These are phyloP conservation scores for Kodamaea derodonti DNA, from an alignment of 1,139 yeast genomes.

Conservation along the genomic window DNA sequence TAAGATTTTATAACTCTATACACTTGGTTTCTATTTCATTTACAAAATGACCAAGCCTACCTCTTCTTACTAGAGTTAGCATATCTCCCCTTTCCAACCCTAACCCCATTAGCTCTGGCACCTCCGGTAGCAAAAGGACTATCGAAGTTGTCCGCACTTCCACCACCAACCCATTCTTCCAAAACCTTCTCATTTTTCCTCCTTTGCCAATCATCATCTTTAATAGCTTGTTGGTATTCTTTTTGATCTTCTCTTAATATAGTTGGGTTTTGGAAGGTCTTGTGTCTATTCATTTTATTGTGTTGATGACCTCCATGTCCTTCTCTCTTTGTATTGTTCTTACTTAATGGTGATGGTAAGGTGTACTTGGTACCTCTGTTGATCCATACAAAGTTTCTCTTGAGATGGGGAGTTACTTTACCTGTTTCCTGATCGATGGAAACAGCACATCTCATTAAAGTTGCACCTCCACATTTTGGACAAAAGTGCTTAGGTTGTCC, in stretches of 20 bases:
- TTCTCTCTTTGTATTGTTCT: slow-evolving; percentile 54
- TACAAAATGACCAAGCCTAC: not conserved
- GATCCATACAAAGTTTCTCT: slow-evolving; percentile 91
- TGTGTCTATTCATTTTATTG: slow-evolving; percentile 55
- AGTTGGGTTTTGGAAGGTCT: slow-evolving; percentile 47
- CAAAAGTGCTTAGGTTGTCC: slow-evolving; percentile 86
- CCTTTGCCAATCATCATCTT: slow-evolving; percentile 84
- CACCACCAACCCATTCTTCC: slow-evolving; percentile 91
- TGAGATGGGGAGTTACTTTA: slow-evolving; percentile 81
- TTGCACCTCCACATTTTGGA: slow-evolving; percentile 93
- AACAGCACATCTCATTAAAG: slow-evolving; percentile 86
- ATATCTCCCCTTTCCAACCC: slow-evolving; percentile 77
- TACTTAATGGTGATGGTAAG: slow-evolving; percentile 67
- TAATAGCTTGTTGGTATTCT: slow-evolving; percentile 84
- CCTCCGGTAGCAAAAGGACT: slow-evolving; percentile 81
- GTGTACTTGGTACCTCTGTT: slow-evolving; percentile 81
- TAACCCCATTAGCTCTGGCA: slow-evolving; percentile 63
- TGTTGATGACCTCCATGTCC: slow-evolving; percentile 77
- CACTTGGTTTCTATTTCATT: too few species aligned
- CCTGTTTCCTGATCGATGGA: slow-evolving; percentile 80
- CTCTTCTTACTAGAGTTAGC: slow-evolving; percentile 58
- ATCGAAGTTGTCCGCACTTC: slow-evolving; percentile 83
- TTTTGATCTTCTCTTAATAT: slow-evolving; percentile 89
- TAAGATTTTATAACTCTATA: too few species aligned
- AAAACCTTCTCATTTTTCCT: slow-evolving; percentile 80